phyloP scores from a whole-genome alignment of 495 filamentous ascomycete genomes.

The Staphylotrichum tortipilum region DNA sequence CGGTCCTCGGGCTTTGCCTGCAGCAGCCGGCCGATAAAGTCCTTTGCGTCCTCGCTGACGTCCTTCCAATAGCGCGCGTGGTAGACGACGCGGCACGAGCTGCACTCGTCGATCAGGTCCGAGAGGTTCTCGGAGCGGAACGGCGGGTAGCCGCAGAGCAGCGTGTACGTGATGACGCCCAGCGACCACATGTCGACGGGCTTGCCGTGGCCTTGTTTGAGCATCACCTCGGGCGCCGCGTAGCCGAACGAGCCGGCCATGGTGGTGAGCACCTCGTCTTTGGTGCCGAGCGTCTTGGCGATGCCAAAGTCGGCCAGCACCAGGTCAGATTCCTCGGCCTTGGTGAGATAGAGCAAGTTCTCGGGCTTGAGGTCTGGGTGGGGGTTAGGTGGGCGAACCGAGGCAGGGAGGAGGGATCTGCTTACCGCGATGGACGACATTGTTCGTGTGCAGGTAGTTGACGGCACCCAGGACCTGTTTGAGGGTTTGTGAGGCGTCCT shows the following conservation, averaged over 20 bases:
- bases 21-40: slow-evolving; percentile 79
- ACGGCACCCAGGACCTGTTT: slow-evolving; percentile 92
- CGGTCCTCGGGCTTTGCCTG: slow-evolving; percentile 71
- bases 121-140: slow-evolving; percentile 91
- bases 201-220: slow-evolving; percentile 94
- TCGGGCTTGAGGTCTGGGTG: slow-evolving; percentile 88
- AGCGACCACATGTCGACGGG: slow-evolving; percentile 99
- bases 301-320: slow-evolving; percentile 98
- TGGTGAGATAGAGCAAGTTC: slow-evolving; percentile 89
- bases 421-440: slow-evolving; percentile 91
- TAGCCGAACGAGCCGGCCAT: slow-evolving; percentile 99
- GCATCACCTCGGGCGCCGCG: slow-evolving; percentile 95
- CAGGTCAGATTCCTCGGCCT: slow-evolving; percentile 64
- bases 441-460: slow-evolving; percentile 87
- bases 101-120: slow-evolving; percentile 94
- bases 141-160: slow-evolving; percentile 98
- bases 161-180: slow-evolving; percentile 96
- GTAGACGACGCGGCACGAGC: slow-evolving; percentile 81
- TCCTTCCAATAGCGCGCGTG: slow-evolving; percentile 98
- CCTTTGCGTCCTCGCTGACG: slow-evolving; percentile 90
- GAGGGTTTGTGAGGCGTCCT: slow-evolving; percentile 94
- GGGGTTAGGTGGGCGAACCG: neutral
- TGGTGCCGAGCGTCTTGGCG: slow-evolving; percentile 91
- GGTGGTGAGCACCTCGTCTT: slow-evolving; percentile 85
- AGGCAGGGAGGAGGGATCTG: neutral